Evolutionary conservation across 2,329 filamentous ascomycete genomes (phyloP).

Genomic region (Plenodomus tracheiphilus): DNA sequence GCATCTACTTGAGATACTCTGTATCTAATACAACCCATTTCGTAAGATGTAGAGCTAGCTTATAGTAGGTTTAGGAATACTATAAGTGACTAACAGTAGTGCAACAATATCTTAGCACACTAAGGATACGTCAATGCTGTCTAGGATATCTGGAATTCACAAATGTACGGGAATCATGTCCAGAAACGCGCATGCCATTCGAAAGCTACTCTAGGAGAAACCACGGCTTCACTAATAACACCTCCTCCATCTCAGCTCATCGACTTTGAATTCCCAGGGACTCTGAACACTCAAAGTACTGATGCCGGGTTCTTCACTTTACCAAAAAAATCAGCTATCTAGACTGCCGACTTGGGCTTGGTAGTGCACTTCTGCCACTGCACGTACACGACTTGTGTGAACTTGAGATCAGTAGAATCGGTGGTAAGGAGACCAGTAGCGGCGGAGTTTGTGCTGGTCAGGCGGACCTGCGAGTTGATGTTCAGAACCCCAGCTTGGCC

Average conservation of each 20-base stretch:
- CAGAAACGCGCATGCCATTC: slow-evolving; percentile 16
- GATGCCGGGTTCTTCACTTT: slow-evolving; percentile 5
- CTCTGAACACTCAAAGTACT: slow-evolving; percentile 12
- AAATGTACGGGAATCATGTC: no score
- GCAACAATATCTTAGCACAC: no score
- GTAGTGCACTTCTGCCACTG: slow-evolving; percentile 49
- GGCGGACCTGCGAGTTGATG: slow-evolving; percentile 57
- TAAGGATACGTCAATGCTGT: no score
- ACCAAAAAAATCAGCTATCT: slow-evolving; percentile 18
- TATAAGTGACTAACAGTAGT: no score
- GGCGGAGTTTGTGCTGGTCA: slow-evolving; percentile 36
- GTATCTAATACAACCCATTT: no score
- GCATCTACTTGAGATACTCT: no score
- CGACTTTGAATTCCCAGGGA: slow-evolving; percentile 5
- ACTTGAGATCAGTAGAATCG: slow-evolving; percentile 55
- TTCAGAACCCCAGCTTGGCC: slow-evolving; percentile 55
- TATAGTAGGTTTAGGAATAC: no score
- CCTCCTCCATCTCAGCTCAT: slow-evolving; percentile 9
- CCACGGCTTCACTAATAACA: slow-evolving; percentile 1
- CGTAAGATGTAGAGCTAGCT: no score
- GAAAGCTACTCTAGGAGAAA: slow-evolving; percentile 3
- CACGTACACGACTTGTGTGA: slow-evolving; percentile 50
- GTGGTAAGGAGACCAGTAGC: slow-evolving; percentile 50
- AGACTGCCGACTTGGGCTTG: slow-evolving; percentile 3
- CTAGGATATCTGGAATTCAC: no score